These are phyloP conservation scores for Stylosanthes scabra DNA, from an alignment of 331 rosid species.

Conservation along the genomic window DNA sequence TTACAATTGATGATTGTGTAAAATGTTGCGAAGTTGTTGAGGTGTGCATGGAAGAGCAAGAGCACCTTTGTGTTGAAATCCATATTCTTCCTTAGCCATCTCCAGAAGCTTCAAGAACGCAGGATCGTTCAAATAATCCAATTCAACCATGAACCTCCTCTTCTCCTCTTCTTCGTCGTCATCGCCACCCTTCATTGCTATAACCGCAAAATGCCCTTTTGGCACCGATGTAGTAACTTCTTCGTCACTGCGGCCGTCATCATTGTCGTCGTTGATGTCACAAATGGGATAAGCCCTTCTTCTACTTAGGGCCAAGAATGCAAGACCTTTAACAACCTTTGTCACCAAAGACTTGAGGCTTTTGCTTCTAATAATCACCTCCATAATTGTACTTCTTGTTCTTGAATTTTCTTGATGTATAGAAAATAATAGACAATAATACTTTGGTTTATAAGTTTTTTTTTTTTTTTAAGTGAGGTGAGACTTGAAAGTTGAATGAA, in stretches of 20 bases:
- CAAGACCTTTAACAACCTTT: constrained; percentile 57
- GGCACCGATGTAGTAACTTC: constrained; percentile 42
- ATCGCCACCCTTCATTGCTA: constrained; percentile 59
- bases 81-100: constrained; percentile 69
- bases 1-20: constrained; percentile 34
- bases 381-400: background rate
- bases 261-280: constrained; percentile 6
- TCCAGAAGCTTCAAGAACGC: constrained; percentile 62
- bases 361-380: constrained; percentile 32
- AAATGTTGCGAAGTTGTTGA: constrained; percentile 60
- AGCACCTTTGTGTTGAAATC: constrained; percentile 74
- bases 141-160: constrained; percentile 65
- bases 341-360: constrained; percentile 49
- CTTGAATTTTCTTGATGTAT: constrained; percentile 2
- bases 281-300: constrained; percentile 17
- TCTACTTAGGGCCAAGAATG: constrained; percentile 40
- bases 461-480: constrained; percentile 3
- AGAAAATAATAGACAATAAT: background rate
- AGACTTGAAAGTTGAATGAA: background rate
- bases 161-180: constrained; percentile 34
- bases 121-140: constrained; percentile 61
- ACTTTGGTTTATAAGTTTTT: background rate
- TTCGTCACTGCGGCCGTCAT: background rate
- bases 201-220: constrained; percentile 66
- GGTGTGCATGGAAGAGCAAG: constrained; percentile 70